Evolutionary conservation across 805 yeast genomes (phyloP).

Genomic region (Candida awuae): DNA sequence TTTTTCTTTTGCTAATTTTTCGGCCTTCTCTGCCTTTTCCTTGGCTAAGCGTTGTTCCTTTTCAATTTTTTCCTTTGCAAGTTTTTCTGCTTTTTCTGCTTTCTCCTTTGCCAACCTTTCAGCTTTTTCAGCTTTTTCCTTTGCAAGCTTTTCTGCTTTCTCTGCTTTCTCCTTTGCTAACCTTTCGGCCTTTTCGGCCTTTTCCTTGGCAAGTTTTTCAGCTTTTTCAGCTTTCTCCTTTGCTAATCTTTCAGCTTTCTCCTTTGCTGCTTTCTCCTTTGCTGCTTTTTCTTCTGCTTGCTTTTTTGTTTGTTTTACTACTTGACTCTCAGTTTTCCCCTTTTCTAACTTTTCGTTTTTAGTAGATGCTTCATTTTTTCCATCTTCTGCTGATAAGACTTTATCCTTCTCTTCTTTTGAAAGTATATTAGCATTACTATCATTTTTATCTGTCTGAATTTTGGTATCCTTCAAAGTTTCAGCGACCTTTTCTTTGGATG

Average conservation of each 20-base stretch:
- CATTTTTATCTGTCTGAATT: no score
- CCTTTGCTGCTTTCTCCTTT: constrained; percentile 1
- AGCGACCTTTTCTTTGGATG: no score
- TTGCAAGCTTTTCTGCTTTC: constrained; percentile 1
- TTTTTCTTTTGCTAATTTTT: background rate
- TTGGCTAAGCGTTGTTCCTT: constrained; percentile 1
- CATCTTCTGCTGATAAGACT: background rate
- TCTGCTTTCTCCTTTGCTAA: constrained; percentile 7
- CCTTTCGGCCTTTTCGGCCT: constrained; percentile 1
- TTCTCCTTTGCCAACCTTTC: constrained; percentile 1
- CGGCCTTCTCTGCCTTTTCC: constrained; percentile 1
- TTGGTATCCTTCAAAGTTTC: no score
- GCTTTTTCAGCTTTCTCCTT: constrained; percentile 1
- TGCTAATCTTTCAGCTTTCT: background rate
- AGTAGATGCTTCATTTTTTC: background rate
- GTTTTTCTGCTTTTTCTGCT: constrained; percentile 2
- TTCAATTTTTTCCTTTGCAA: background rate
- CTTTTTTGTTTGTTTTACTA: background rate
- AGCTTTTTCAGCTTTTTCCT: constrained; percentile 6
- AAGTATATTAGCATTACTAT: no score
- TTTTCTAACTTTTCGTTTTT: background rate
- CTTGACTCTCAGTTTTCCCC: background rate
- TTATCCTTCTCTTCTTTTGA: background rate
- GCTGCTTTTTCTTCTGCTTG: background rate
- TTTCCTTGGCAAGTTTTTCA: background rate